A percentile compares a stretch with the other conserved stretches of the same genome.
These are phyloP conservation scores for Fraxinus greggii DNA, from an alignment of 305 asterid genomes.

Conservation along the genomic window DNA sequence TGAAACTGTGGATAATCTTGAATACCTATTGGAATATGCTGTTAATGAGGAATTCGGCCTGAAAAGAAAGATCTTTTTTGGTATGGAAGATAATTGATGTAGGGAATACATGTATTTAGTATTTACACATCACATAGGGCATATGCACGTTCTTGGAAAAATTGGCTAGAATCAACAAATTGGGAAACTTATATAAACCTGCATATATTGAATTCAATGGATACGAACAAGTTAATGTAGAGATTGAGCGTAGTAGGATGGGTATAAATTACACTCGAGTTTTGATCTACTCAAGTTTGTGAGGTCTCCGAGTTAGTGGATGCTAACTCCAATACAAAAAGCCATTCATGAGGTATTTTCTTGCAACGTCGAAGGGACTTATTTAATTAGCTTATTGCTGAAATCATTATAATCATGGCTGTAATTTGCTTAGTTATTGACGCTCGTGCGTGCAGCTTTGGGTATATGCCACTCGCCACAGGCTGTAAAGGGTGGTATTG, in stretches of 20 bases:
- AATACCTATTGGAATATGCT: background rate
- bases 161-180: background rate
- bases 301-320: conserved; percentile 1
- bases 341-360: background rate
- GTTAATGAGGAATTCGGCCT: background rate
- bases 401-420: conserved; percentile 25
- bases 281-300: background rate
- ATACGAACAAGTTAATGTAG: background rate
- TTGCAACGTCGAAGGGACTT: conserved; percentile 3
- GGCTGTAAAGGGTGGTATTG: conserved; percentile 57
- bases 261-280: background rate
- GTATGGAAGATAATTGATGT: background rate
- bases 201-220: background rate
- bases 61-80: background rate
- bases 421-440: conserved; percentile 45
- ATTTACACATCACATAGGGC: background rate
- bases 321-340: background rate
- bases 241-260: background rate
- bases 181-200: background rate
- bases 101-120: background rate
- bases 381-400: conserved; percentile 12
- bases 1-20: background rate
- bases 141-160: background rate
- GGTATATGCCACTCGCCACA: conserved; percentile 50
- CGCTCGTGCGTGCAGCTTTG: conserved; percentile 55